Base-by-base conservation (phyloP, 169 alveolate genomes). In the Sarcocystis neurona region DNA sequence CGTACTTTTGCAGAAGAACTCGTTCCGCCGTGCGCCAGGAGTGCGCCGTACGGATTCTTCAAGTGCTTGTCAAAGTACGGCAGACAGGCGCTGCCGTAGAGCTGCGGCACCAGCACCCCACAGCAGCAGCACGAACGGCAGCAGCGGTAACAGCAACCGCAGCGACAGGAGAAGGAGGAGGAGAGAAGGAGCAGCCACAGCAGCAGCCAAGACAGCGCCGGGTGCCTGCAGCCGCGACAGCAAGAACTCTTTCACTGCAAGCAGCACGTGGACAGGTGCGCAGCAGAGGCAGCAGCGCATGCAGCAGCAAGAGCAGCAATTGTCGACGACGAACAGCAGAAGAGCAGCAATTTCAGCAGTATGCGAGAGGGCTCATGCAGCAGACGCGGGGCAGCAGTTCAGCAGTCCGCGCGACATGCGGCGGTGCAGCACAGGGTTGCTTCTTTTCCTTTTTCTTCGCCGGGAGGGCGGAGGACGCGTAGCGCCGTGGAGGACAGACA, bases 21-120 rank as follows among this genome's bases (percentile, higher is more conserved):
- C 46, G 91, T 41, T 37, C 77, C 68, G 63, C 77, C 91, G 74
- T 87, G 91, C 1, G 91, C 91, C 53, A 87, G 84, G 56, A 87
- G 60, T 47, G 91, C 91, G 27, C 91, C 91, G 48, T 66, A 87
- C 3, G 91, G 91, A 70, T 60, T 68, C n/a, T 74, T 84, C 87
- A 87, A 58, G 78, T 87, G 91, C 32, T 79, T 87, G 66, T 87
- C 75, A 56, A 87, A 87, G 37, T 53, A 63, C 39, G 88, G 80
- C 63, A 87, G 56, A 60, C 91, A 87, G 10, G 75, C 91, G 53
- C 84, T 48, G 27, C 91, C 91, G 74, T 87, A 87, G 72, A 87
- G 82, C 91, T 87, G 80, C 6, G 44, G 41, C 34, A n/a, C 46
- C 78, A 85, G 41, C 20, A 48, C 6, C 20, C 2, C 74, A 34